Base-by-base conservation (phyloP, 2,329 filamentous ascomycete species). In the Aspergillus sergii region DNA sequence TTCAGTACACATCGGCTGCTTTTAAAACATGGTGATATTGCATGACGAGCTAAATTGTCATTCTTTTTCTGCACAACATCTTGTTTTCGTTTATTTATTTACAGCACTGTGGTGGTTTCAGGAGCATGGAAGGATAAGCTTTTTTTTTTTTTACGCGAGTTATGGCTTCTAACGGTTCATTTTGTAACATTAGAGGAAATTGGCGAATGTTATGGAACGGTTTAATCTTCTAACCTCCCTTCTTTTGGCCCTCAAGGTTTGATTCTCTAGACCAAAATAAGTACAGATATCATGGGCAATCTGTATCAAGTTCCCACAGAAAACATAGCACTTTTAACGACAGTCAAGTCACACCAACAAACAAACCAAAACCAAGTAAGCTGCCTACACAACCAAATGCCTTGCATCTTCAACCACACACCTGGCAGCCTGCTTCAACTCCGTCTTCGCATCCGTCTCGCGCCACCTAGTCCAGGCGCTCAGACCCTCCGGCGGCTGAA, bases 351-450 rank as follows among this genome's bases (percentile, higher is more conserved):
- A 57, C 16, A 59, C 56, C 57, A 48, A 58, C 28, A 26, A 28
- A 19, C 28, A n/a, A 50, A 45, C 9, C 43, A 55, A 16, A 41
- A 51, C 23, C 8, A 50, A 16, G 50, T 26, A 30, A 63, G 54
- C 60, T 69, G 76, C 32, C 60, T 69, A 77, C 36, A 76, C 72
- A 62, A 82, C 77, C 67, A 86, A 69, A 36, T 69, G 72, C 73
- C 84, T 88, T 46, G 87, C 85, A 82, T 92, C 90, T 59, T 86
- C 85, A 30, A 98, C 94, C 0, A 89, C 92, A 46, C 89, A 86
- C 72, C 94, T 85, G 2, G 92, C 91, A 78, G 94, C 89, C 80
- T 91, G 93, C 85, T 99, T 99, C 76, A 99, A 79, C 70, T 95
- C 81, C 7, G 85, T 86, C 79, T 93, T 91, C 82, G 93, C 90